A percentile compares a stretch with the other conserved stretches of the same genome.
Evolutionary conservation across 2,329 filamentous ascomycete genomes (phyloP).

Genomic region (Ceratocystis smalleyi): DNA sequence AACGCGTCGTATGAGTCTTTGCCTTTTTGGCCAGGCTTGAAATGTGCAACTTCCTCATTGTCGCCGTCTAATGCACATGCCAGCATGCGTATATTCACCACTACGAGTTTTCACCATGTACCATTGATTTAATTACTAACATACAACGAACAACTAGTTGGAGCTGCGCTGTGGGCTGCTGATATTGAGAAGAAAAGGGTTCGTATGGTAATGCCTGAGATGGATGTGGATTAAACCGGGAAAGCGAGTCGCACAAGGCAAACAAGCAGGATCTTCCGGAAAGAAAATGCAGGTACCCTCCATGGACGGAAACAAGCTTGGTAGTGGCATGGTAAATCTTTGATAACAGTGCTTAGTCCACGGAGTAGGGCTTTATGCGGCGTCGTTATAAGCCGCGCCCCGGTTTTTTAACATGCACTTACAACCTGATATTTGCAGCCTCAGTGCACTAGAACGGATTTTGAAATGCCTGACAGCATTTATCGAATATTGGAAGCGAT

Average conservation of each 20-base stretch:
- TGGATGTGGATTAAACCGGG: neutral
- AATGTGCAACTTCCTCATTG: neutral
- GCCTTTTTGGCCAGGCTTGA: neutral
- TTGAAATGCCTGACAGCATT: neutral
- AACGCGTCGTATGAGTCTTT: neutral
- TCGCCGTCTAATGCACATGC: neutral
- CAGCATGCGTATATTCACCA: slow-evolving; percentile 7
- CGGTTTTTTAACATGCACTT: neutral
- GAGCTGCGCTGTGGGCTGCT: slow-evolving; percentile 85
- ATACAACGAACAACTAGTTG: slow-evolving; percentile 36
- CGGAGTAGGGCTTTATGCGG: neutral
- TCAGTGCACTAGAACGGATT: neutral
- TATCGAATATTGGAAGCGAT: neutral
- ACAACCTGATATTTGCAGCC: neutral
- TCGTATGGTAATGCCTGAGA: slow-evolving; percentile 25
- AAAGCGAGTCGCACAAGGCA: neutral
- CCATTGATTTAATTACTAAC: neutral
- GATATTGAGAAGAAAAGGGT: slow-evolving; percentile 53
- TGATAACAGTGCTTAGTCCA: neutral
- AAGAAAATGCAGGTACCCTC: neutral
- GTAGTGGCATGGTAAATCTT: neutral
- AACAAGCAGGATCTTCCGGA: neutral
- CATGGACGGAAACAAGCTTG: neutral
- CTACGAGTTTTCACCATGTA: neutral
- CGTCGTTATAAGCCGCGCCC: neutral